Percentiles rank a stretch among this genome's conserved stretches.
phyloP scores from a whole-genome alignment of 768 basidiomycete species.

The Russula sp. region DNA sequence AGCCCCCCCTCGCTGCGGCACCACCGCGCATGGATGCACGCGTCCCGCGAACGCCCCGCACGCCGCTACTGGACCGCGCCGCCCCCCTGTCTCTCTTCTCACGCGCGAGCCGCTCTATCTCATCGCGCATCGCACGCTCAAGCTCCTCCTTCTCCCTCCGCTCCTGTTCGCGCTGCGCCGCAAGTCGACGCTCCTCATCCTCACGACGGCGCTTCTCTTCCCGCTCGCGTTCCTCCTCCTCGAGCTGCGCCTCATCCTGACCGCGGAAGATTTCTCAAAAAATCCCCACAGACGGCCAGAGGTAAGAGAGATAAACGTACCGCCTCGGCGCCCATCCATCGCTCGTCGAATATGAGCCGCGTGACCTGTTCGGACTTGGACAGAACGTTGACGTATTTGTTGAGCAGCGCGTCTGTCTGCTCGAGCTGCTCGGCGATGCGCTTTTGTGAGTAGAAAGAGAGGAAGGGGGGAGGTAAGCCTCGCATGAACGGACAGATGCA shows the following conservation, averaged over 20 bases:
- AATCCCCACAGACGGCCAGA: too few relatives aligned
- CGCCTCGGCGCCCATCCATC: conserved; percentile 66
- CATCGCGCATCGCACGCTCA: conserved; percentile 38
- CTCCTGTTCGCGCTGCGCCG: conserved; percentile 37
- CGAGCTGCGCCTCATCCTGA: conserved; percentile 55
- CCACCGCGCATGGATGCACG: conserved; percentile 55
- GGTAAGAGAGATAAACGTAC: conserved; percentile 32
- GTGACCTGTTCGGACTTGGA: conserved; percentile 63
- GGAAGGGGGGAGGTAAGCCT: neutral
- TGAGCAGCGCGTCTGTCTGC: conserved; percentile 65
- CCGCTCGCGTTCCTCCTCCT: conserved; percentile 36
- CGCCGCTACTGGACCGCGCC: conserved; percentile 39
- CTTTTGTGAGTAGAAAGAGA: conserved; percentile 24
- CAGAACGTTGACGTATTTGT: conserved; percentile 66
- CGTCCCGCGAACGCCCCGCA: conserved; percentile 67
- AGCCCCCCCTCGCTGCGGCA: conserved; percentile 20
- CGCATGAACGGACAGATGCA: neutral
- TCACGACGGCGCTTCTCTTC: conserved; percentile 34
- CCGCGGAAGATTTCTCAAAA: neutral
- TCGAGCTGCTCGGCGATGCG: conserved; percentile 58
- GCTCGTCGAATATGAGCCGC: conserved; percentile 65
- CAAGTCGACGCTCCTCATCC: conserved; percentile 29
- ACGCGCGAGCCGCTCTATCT: conserved; percentile 36
- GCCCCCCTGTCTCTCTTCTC: conserved; percentile 36
- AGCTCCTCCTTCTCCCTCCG: conserved; percentile 43